Percentiles rank a stretch among this genome's conserved stretches.
phyloP scores from a whole-genome alignment of 2,329 filamentous ascomycete genomes.

The Penicillium sp. region DNA sequence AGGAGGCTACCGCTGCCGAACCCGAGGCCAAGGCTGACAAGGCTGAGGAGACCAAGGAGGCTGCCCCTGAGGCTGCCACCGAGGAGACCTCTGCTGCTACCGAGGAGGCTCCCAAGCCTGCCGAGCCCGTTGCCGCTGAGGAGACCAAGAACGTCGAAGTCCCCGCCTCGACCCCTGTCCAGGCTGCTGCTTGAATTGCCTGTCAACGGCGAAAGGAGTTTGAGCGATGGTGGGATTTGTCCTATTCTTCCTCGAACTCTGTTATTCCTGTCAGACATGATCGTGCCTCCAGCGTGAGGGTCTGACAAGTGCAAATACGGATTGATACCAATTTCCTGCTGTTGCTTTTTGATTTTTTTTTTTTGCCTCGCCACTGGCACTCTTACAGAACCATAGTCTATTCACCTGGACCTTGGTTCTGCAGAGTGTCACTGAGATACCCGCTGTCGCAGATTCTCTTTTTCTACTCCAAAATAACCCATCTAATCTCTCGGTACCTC shows the following conservation, averaged over 20 bases:
- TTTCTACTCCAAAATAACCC: slow-evolving; percentile 14
- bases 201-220: slow-evolving; percentile 37
- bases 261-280: slow-evolving; percentile 21
- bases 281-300: slow-evolving; percentile 11
- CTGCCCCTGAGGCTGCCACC: slow-evolving; percentile 22
- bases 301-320: slow-evolving; percentile 20
- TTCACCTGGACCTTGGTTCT: slow-evolving; percentile 9
- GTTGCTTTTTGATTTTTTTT: slow-evolving; percentile 15
- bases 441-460: slow-evolving; percentile 25
- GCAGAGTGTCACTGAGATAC: slow-evolving; percentile 34
- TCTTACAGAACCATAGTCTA: slow-evolving; percentile 10
- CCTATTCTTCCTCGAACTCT: slow-evolving; percentile 29
- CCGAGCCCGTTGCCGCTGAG: slow-evolving; percentile 28
- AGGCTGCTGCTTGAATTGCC: slow-evolving; percentile 44
- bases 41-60: slow-evolving; percentile 26
- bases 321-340: slow-evolving; percentile 20
- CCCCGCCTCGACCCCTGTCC: slow-evolving; percentile 36
- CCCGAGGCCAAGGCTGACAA: slow-evolving; percentile 34
- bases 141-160: slow-evolving; percentile 37
- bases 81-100: slow-evolving; percentile 20
- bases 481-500: slow-evolving; percentile 14
- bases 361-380: slow-evolving; percentile 33
- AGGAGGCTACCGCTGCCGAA: slow-evolving; percentile 34
- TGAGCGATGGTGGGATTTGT: slow-evolving; percentile 44
- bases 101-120: slow-evolving; percentile 26